Base-by-base conservation (phyloP, 1,284 basidiomycete genomes). In the Athelia sp. region DNA sequence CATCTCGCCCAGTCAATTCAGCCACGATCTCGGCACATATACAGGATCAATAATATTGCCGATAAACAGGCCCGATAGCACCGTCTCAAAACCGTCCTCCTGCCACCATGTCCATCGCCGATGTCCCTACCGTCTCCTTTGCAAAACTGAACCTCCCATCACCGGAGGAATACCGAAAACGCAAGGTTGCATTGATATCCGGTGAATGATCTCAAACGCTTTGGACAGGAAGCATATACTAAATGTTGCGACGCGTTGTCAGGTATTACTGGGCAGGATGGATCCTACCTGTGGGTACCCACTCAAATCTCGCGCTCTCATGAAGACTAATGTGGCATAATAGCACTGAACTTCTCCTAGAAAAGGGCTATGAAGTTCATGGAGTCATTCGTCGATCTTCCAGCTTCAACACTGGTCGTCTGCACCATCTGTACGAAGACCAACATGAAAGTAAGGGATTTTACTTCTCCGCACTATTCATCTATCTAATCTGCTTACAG, bases 241-340 rank as follows among this genome's bases (percentile, higher is more conserved):
- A 45, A 46, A 32, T 44, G 50, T 51, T 57, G n/a, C n/a, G 43
- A 45, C 47, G 51, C 36, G 47, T 45, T 42, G 54, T 51, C 60
- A 92, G 91, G 91, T 66, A 90, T 95, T 65, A 93, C 92, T 57
- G 92, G 92, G 17, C 92, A 94, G 69, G 92, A 94, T 69, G 92
- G 91, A 26, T 93, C 90, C 6, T 93, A 93, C 65, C 70, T 93
- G 84, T 91, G 61, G 66, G 84, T 66, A 13, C 17, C 51, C 47
- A 26, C 13, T 36, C 26, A 49, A 23, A 38, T 36, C 42, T 48
- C 22, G 13, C 50, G 47, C 21, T 51, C 17, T 23, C 47, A 43
- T 50, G n/a, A 48, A 50, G 23, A 22, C 49, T 51, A 48, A 49
- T 56, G 52, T 61, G 51, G 59, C 50, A 52, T 53, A 19, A 24